Evolutionary conservation across 2,329 filamentous ascomycete species (phyloP).

Genomic region (Chrysoporthe austroafricana): DNA sequence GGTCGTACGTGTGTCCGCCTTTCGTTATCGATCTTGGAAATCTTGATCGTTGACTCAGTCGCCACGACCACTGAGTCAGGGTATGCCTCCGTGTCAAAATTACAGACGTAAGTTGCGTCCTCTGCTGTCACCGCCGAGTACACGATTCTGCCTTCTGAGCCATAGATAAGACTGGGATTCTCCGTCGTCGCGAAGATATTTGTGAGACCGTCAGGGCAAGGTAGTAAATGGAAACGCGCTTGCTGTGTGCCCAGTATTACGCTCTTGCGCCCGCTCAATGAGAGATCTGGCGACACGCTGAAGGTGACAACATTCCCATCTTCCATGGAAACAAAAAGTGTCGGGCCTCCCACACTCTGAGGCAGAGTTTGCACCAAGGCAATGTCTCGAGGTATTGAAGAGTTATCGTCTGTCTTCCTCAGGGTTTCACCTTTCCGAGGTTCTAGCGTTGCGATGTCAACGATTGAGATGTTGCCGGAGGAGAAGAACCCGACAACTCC

Average conservation of each 20-base stretch:
- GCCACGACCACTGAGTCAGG: conserved; percentile 82
- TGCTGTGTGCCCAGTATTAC: conserved; percentile 86
- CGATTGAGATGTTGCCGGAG: conserved; percentile 75
- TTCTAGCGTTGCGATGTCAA: conserved; percentile 69
- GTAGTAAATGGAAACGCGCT: conserved; percentile 78
- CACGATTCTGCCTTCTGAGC: conserved; percentile 81
- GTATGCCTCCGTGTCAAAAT: conserved; percentile 81
- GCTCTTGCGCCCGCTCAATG: conserved; percentile 74
- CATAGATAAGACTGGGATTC: conserved; percentile 91
- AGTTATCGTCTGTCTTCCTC: conserved; percentile 63
- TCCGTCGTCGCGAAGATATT: conserved; percentile 94
- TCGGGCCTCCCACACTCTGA: conserved; percentile 61
- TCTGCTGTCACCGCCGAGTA: conserved; percentile 95
- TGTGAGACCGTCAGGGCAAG: conserved; percentile 66
- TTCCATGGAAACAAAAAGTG: conserved; percentile 86
- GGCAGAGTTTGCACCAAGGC: conserved; percentile 79
- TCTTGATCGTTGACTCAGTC: conserved; percentile 73
- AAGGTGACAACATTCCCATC: conserved; percentile 91
- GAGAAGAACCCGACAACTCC: conserved; percentile 89
- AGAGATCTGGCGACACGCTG: conserved; percentile 66
- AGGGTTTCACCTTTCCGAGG: conserved; percentile 68
- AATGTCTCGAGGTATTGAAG: conserved; percentile 82
- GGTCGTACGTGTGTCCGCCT: conserved; percentile 87
- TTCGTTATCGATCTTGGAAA: conserved; percentile 81
- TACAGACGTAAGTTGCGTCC: conserved; percentile 78